Percentiles rank a stretch among this genome's conserved stretches.
These are phyloP conservation scores for Massariosphaeria phaeospora DNA, from an alignment of 495 filamentous ascomycete species.

Conservation along the genomic window DNA sequence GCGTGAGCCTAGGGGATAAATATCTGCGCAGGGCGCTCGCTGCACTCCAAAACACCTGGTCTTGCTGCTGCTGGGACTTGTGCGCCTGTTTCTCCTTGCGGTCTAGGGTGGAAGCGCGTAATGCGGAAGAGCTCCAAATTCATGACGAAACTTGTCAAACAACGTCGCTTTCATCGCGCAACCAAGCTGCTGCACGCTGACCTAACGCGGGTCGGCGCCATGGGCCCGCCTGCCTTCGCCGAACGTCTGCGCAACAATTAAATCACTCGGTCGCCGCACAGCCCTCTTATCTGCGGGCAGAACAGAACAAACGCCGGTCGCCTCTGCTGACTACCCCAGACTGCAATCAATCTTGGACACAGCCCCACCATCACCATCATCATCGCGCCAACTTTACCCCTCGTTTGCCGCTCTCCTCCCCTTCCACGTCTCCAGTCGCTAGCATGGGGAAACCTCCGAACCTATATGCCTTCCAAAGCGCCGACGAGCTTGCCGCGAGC, in stretches of 20 bases:
- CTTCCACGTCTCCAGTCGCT: neutral
- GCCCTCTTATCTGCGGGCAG: too few relatives aligned
- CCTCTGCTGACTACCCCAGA: neutral
- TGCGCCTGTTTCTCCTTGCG: too few relatives aligned
- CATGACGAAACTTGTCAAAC: too few relatives aligned
- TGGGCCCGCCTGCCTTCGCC: neutral
- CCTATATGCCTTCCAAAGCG: conserved; percentile 72
- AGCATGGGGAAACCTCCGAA: conserved; percentile 73
- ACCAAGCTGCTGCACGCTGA: conserved; percentile 5
- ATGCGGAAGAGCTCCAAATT: neutral
- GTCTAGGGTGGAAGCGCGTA: neutral
- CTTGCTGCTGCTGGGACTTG: too few relatives aligned
- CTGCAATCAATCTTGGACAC: conserved; percentile 6
- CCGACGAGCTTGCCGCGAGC: conserved; percentile 62
- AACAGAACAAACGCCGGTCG: too few relatives aligned
- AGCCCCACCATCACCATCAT: conserved; percentile 11
- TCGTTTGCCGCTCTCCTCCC: neutral
- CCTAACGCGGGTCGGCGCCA: conserved; percentile 1
- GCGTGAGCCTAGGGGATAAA: too few relatives aligned
- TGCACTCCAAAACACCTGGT: too few relatives aligned
- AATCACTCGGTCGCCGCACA: neutral
- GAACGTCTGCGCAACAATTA: neutral
- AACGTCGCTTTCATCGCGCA: neutral
- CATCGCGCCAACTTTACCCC: too few relatives aligned
- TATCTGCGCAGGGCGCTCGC: too few relatives aligned